Evolutionary conservation across 352 stramenopile species (phyloP).

Genomic region (Phytophthora aleatoria): DNA sequence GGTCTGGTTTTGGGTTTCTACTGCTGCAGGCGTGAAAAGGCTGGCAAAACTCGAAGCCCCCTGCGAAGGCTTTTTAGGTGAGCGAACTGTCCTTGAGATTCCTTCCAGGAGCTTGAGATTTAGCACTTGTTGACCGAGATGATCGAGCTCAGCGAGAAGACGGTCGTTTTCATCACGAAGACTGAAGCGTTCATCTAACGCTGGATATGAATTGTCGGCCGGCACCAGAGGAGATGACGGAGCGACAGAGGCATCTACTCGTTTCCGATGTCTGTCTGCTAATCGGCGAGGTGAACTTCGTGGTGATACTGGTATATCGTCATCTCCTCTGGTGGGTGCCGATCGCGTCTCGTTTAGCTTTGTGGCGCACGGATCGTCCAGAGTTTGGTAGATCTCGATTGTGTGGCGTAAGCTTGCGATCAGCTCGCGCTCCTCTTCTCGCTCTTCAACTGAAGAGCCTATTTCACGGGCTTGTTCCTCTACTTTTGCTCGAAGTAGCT

Average conservation of each 20-base stretch:
- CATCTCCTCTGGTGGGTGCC: conserved; percentile 14
- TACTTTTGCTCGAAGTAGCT: conserved; percentile 32
- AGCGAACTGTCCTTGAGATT: conserved; percentile 23
- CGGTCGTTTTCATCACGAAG: conserved; percentile 60
- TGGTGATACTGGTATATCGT: conserved; percentile 22
- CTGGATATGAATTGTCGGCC: conserved; percentile 21
- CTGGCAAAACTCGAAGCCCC: conserved; percentile 12
- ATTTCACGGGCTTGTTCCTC: conserved; percentile 40
- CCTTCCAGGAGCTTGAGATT: conserved; percentile 42
- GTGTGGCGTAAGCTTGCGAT: conserved; percentile 68
- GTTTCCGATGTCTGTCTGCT: conserved; percentile 22
- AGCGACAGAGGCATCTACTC: conserved; percentile 24
- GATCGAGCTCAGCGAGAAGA: conserved; percentile 44
- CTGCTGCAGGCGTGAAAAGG: not conserved
- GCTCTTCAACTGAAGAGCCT: conserved; percentile 32
- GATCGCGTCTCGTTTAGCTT: conserved; percentile 27
- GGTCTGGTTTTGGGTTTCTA: conserved; percentile 17
- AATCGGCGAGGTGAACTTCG: conserved; percentile 27
- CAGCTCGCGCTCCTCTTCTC: conserved; percentile 52
- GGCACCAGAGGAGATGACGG: conserved; percentile 1
- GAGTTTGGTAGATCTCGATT: conserved; percentile 62
- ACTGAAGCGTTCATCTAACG: conserved; percentile 40
- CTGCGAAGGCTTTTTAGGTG: conserved; percentile 17
- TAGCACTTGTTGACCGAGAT: conserved; percentile 52
- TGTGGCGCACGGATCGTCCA: conserved; percentile 47